phyloP scores from a whole-genome alignment of 2,329 filamentous ascomycete species.

The Xylaria sp. region DNA sequence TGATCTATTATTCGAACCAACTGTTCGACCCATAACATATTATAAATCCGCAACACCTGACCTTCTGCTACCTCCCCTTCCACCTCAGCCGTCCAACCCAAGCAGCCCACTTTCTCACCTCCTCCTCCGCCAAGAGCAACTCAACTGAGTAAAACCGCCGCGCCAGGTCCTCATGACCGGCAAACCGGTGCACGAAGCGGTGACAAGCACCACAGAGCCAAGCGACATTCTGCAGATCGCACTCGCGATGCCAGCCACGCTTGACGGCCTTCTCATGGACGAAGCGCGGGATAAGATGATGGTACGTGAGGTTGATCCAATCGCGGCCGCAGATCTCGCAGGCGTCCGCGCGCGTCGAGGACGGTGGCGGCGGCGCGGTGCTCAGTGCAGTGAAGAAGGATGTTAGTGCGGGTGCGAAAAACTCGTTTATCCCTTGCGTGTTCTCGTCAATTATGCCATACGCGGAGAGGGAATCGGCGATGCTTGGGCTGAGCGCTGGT shows the following conservation, averaged over 20 bases:
- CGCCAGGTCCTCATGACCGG: slow-evolving; percentile 72
- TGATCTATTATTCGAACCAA: no score
- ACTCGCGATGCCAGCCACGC: slow-evolving; percentile 71
- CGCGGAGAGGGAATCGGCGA: slow-evolving; percentile 61
- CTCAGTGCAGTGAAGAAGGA: slow-evolving; percentile 56
- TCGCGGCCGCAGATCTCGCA: slow-evolving; percentile 75
- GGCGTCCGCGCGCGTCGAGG: slow-evolving; percentile 47
- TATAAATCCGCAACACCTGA: not conserved
- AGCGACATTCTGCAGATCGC: slow-evolving; percentile 72
- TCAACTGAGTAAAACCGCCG: slow-evolving; percentile 69
- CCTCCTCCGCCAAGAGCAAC: slow-evolving; percentile 60
- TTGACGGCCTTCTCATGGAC: slow-evolving; percentile 72
- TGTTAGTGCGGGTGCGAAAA: slow-evolving; percentile 59
- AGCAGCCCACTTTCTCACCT: slow-evolving; percentile 63
- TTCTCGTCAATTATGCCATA: slow-evolving; percentile 57
- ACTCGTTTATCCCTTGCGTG: slow-evolving; percentile 42
- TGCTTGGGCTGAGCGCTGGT: slow-evolving; percentile 50
- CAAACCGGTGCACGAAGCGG: slow-evolving; percentile 71
- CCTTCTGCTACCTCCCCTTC: slow-evolving; percentile 45
- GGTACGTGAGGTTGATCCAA: slow-evolving; percentile 74
- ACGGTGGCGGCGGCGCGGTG: slow-evolving; percentile 59
- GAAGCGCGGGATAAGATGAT: slow-evolving; percentile 76
- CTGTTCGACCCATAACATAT: no score
- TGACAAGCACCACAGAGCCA: slow-evolving; percentile 85
- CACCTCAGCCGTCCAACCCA: slow-evolving; percentile 72